Conservation (phyloP, 2,329 filamentous ascomycete species). For the Cyphellophora europaea region DNA sequence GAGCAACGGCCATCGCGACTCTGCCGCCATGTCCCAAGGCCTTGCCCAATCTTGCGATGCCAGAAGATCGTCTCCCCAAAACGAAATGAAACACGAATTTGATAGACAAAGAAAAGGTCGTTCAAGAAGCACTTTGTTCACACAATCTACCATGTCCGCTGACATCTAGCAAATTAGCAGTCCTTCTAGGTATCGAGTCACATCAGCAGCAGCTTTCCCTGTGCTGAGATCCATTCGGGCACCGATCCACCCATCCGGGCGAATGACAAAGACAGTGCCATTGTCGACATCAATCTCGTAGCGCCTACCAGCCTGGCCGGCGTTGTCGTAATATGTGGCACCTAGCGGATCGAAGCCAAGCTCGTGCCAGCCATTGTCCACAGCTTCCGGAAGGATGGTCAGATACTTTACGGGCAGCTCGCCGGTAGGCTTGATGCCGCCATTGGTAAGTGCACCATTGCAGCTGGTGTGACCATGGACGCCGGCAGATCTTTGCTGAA, state of each 20-base stretch:
- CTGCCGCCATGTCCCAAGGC: too few relatives aligned
- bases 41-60: too few relatives aligned
- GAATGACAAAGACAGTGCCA: conserved; percentile 13
- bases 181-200: conserved; percentile 11
- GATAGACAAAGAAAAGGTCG: too few relatives aligned
- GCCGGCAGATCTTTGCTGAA: neutral
- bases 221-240: conserved; percentile 8
- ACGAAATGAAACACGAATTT: too few relatives aligned
- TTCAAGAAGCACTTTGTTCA: too few relatives aligned
- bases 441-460: neutral
- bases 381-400: conserved; percentile 22
- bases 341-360: conserved; percentile 26
- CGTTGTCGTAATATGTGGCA: conserved; percentile 26
- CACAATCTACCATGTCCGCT: too few relatives aligned
- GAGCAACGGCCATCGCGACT: too few relatives aligned
- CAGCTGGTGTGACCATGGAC: conserved; percentile 6
- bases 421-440: neutral
- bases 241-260: conserved; percentile 18
- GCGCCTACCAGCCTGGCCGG: conserved; percentile 22
- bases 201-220: conserved; percentile 4
- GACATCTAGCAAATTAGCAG: conserved; percentile 9
- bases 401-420: conserved; percentile 17
- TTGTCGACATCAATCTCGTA: conserved; percentile 19
- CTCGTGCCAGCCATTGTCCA: conserved; percentile 24
- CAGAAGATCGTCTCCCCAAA: too few relatives aligned